Conservation (phyloP, 1,284 basidiomycete species). For the Farysia itapuensis region DNA sequence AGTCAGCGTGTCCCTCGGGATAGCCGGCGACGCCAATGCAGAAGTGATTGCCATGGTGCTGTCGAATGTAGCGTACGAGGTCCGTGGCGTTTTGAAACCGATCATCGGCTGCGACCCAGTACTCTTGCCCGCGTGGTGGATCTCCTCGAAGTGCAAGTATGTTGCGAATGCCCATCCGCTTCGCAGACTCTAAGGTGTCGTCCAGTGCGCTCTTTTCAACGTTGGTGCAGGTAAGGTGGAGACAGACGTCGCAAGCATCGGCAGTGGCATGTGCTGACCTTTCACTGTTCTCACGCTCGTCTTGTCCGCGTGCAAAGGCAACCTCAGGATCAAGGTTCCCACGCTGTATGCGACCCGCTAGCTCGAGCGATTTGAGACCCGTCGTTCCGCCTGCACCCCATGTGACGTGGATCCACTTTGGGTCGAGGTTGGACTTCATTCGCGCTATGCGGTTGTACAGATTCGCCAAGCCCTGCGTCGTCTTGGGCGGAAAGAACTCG, state of each 20-base stretch:
- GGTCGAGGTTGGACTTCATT: slow-evolving; percentile 70
- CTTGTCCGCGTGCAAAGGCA: slow-evolving; percentile 8
- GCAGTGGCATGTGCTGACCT: slow-evolving; percentile 68
- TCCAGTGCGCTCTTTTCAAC: slow-evolving; percentile 74
- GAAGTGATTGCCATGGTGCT: slow-evolving; percentile 81
- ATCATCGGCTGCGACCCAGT: slow-evolving; percentile 83
- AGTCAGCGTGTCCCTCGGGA: slow-evolving; percentile 77
- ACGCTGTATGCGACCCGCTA: slow-evolving; percentile 62
- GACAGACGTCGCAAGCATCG: slow-evolving; percentile 77
- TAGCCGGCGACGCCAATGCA: slow-evolving; percentile 93
- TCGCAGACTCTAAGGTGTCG: slow-evolving; percentile 77
- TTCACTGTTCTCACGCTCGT: slow-evolving; percentile 11
- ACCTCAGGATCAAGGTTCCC: slow-evolving; percentile 39
- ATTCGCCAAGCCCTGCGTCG: slow-evolving; percentile 79
- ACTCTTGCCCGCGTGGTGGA: slow-evolving; percentile 87
- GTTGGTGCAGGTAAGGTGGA: slow-evolving; percentile 98
- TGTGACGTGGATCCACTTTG: slow-evolving; percentile 70
- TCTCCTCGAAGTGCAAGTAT: slow-evolving; percentile 85
- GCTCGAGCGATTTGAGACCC: slow-evolving; percentile 80
- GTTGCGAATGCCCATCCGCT: slow-evolving; percentile 79
- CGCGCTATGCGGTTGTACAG: slow-evolving; percentile 52
- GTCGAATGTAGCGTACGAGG: slow-evolving; percentile 85
- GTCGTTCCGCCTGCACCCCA: slow-evolving; percentile 98
- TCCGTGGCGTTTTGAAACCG: slow-evolving; percentile 85
- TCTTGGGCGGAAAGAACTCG: slow-evolving; percentile 95